Evolutionary conservation across 768 basidiomycete genomes (phyloP).

Genomic region (Lyophyllum decastes): DNA sequence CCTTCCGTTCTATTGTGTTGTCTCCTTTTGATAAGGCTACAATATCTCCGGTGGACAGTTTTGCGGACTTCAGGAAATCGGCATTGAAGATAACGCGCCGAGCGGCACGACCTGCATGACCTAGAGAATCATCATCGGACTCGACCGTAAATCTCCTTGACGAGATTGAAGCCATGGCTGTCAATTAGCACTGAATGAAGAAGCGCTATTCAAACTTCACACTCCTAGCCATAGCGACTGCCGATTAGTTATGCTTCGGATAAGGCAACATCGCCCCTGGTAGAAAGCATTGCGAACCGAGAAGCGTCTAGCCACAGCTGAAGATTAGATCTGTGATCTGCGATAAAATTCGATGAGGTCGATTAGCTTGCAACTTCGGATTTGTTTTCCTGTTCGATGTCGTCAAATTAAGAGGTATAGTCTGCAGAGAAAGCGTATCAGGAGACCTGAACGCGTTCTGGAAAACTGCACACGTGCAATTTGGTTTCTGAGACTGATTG

Average conservation of each 20-base stretch:
- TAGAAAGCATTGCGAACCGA: neutral
- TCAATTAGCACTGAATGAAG: neutral
- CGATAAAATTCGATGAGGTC: neutral
- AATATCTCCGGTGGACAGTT: slow-evolving; percentile 69
- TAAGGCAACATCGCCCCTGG: neutral
- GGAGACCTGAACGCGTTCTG: neutral
- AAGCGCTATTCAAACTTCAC: neutral
- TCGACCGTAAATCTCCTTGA: slow-evolving; percentile 43
- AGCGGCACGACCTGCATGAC: slow-evolving; percentile 49
- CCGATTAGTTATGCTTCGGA: neutral
- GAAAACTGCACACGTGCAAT: neutral
- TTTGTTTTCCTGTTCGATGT: neutral
- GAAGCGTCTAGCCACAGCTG: neutral
- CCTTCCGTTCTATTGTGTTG: slow-evolving; percentile 30
- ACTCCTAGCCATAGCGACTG: neutral
- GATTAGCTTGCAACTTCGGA: too few species aligned
- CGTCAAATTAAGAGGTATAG: neutral
- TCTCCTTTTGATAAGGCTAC: slow-evolving; percentile 52
- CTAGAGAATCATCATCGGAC: slow-evolving; percentile 32
- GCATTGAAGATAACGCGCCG: slow-evolving; percentile 66
- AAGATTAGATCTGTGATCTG: neutral
- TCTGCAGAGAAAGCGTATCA: neutral
- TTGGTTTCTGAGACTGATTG: neutral
- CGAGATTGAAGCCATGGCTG: slow-evolving; percentile 24
- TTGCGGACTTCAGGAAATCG: slow-evolving; percentile 60